Evolutionary conservation across 805 yeast species (phyloP).

Genomic region (Teunomyces pallodes): DNA sequence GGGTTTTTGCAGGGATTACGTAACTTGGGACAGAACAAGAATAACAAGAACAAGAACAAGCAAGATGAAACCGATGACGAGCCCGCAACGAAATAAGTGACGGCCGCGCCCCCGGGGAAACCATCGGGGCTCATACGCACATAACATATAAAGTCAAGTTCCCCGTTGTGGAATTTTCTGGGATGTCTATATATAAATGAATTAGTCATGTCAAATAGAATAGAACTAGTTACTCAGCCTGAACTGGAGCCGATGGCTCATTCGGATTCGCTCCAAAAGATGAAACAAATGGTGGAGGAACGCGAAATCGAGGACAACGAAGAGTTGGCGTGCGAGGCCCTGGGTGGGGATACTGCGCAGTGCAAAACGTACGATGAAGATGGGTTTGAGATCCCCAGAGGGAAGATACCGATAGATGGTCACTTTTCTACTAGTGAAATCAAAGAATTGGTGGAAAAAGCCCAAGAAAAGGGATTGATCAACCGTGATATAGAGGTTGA

Average conservation of each 20-base stretch:
- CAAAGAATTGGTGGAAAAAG: conserved; percentile 26
- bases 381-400: conserved; percentile 36
- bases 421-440: conserved; percentile 37
- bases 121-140: background rate
- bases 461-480: conserved; percentile 30
- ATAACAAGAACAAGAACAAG: conserved; percentile 12
- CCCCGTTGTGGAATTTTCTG: background rate
- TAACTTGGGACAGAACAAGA: conserved; percentile 18
- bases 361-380: conserved; percentile 23
- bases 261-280: conserved; percentile 18
- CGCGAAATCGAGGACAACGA: conserved; percentile 8
- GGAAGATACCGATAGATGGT: conserved; percentile 41
- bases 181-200: conserved; percentile 6
- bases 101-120: background rate
- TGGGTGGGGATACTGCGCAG: background rate
- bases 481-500: conserved; percentile 23
- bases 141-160: background rate
- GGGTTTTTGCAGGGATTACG: conserved; percentile 47
- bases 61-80: conserved; percentile 5
- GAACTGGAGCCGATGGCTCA: conserved; percentile 8
- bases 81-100: background rate
- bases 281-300: conserved; percentile 23
- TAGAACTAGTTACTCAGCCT: conserved; percentile 30
- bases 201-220: conserved; percentile 9
- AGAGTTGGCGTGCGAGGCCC: conserved; percentile 1